Evolutionary conservation across 2,329 filamentous ascomycete species (phyloP).

Genomic region (Clonostachys byssicola): DNA sequence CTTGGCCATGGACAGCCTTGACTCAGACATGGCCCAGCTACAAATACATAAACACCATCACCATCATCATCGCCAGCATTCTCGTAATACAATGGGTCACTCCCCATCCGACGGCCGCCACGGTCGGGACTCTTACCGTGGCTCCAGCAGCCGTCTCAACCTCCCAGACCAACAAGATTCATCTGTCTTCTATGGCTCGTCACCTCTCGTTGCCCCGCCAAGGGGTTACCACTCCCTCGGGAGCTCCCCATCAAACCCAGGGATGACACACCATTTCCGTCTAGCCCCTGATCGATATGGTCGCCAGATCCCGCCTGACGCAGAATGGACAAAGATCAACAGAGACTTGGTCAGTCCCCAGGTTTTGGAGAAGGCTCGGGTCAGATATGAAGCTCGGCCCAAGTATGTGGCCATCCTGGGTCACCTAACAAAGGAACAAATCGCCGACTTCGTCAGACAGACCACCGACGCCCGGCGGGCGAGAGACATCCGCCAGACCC

Average conservation of each 20-base stretch:
- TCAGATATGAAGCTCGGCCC: slow-evolving; percentile 55
- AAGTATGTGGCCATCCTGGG: slow-evolving; percentile 58
- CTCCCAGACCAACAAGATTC: too few species aligned
- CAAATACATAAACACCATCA: slow-evolving; percentile 21
- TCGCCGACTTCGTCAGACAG: slow-evolving; percentile 44
- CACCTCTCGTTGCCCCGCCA: slow-evolving; percentile 32
- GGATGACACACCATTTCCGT: slow-evolving; percentile 17
- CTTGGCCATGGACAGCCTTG: slow-evolving; percentile 39
- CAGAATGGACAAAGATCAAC: slow-evolving; percentile 54
- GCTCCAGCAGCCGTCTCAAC: too few species aligned
- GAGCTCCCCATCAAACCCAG: slow-evolving; percentile 23
- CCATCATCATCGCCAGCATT: too few species aligned
- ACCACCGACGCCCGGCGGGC: slow-evolving; percentile 42
- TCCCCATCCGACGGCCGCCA: not conserved
- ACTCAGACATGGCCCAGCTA: slow-evolving; percentile 32
- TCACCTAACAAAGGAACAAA: slow-evolving; percentile 43
- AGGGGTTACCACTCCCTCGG: slow-evolving; percentile 13
- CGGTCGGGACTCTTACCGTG: slow-evolving; percentile 5
- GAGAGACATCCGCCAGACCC: slow-evolving; percentile 14
- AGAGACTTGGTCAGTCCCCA: slow-evolving; percentile 49
- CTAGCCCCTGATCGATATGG: slow-evolving; percentile 55
- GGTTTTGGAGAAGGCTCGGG: slow-evolving; percentile 45
- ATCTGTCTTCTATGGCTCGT: slow-evolving; percentile 21
- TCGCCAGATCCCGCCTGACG: slow-evolving; percentile 48
- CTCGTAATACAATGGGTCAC: too few species aligned